Base-by-base conservation (phyloP, 306 rosid genomes). In the Cicer arietinum region DNA sequence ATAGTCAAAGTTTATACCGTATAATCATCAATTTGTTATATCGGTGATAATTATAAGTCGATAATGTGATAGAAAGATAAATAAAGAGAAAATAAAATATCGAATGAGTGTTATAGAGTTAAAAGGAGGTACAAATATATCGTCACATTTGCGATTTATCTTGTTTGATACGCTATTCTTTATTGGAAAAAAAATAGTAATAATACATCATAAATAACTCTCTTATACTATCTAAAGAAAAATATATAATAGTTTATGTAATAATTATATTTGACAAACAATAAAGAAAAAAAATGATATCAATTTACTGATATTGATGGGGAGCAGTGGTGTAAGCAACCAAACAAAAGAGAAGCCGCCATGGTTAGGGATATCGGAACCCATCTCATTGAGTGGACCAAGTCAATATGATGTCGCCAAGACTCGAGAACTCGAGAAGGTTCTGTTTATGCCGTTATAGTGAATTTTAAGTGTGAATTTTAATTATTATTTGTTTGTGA, bases 361-460 rank as follows among this genome's bases (percentile, higher is more conserved):
- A 70, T 51, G 94, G 65, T 89, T 88, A 65, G 98, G 98, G 78
- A 91, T 94, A 56, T 85, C 97, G 0, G 98, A 89, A 39, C 98
- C 97, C 30, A 94, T 94, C 51, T 91, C 98, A 8, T 77, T 89
- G 85, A 86, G 87, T 73, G 98, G 97, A 47, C 98, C 98, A 10
- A 72, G 97, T 8, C 91, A 91, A 53, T 80, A 82, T 48, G 98
- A 94, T 68, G 76, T 85, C 77, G 75, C 57, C 82, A 91, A 90
- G 88, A 85, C 91, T 50, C 86, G 76, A 18, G 95, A 90, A 43
- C 90, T 94, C 25, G 96, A 91, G 71, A 89, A 94, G 97, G 97
- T 91, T 82, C 18, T 59, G 12, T 66, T 78, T 30, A 0, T n/a
- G 37, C 8, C 1, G 1, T 35, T 43, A 8, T 41, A 9, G 51